Conservation (phyloP, 176 grass and related monocot species). For the Panicum miliaceum region DNA sequence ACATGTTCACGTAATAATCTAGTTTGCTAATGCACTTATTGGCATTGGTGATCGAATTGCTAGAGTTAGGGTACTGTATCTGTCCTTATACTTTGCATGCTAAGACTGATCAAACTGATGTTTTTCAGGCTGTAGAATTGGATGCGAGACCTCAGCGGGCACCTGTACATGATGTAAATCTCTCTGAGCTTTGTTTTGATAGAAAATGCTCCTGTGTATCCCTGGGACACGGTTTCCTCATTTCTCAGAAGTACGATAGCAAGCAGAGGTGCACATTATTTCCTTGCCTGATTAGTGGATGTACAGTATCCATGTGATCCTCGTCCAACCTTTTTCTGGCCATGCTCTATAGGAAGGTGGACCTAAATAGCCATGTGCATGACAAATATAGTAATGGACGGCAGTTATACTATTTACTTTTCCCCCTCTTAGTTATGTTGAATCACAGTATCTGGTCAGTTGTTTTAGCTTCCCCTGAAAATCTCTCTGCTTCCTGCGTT, state of each 20-base stretch:
- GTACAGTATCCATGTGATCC: constrained; percentile 1
- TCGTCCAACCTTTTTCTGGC: background rate
- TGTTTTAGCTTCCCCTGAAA: background rate
- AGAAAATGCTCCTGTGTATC: background rate
- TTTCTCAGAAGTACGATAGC: background rate
- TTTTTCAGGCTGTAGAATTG: constrained; percentile 55
- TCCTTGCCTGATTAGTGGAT: background rate
- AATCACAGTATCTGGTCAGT: background rate
- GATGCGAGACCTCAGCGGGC: constrained; percentile 3
- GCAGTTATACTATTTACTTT: background rate
- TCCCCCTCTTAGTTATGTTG: no score
- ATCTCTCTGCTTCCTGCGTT: background rate
- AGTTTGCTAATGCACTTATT: background rate
- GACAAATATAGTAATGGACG: background rate
- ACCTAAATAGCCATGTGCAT: background rate
- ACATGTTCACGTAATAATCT: constrained; percentile 61
- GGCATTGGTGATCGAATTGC: background rate
- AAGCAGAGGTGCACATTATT: background rate
- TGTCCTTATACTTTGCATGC: background rate
- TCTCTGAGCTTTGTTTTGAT: background rate
- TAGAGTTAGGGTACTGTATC: background rate
- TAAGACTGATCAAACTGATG: constrained; percentile 34
- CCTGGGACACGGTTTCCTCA: background rate
- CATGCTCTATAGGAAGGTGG: background rate
- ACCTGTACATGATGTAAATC: constrained; percentile 12